Evolutionary conservation across 2,329 filamentous ascomycete genomes (phyloP), one percentile per base, ranked within the genome.

Genomic region (Sphaerulina vaccinii): DNA sequence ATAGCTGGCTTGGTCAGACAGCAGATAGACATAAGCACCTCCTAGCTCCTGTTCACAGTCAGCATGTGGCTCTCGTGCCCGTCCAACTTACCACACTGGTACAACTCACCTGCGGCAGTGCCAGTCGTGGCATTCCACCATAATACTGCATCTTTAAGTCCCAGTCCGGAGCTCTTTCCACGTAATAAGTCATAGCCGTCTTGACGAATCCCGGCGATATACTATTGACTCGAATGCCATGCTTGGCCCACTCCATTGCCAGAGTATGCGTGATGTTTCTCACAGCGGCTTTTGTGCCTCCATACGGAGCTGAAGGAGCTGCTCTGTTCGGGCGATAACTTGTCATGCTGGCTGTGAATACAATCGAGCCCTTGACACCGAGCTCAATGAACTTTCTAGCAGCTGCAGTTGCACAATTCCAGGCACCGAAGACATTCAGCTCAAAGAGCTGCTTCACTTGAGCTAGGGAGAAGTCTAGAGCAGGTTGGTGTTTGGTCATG

Each of bases 71-170:
- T n/a, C n/a, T n/a, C n/a, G n/a, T n/a, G n/a, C n/a, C n/a, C n/a
- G n/a, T n/a, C n/a, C n/a, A n/a, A n/a, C n/a, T n/a, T n/a, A n/a
- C n/a, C n/a, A n/a, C n/a, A n/a, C n/a, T n/a, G n/a, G n/a, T n/a
- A n/a, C n/a, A n/a, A n/a, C n/a, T n/a, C n/a, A n/a, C n/a, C n/a
- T n/a, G n/a, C n/a, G 77, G 74, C 57, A 79, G 71, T 0, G 76
- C 78, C 45, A 81, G 57, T 15, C 77, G 67, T 3, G 76, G 75
- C 67, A 81, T 77, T 1, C 76, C 78, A 7, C 78, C 76, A 58
- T 80, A 80, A 59, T 79, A 79, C 63, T 77, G 73, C 58, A 79
- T 70, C 66, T 80, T 77, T 54, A 75, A 63, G 41, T 77, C 73
- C 74, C 75, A 79, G 54, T 79, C 77, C 0, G 72, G 70, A 43